phyloP scores from a whole-genome alignment of 148 eudicot species.

The Chenopodium quinoa region DNA sequence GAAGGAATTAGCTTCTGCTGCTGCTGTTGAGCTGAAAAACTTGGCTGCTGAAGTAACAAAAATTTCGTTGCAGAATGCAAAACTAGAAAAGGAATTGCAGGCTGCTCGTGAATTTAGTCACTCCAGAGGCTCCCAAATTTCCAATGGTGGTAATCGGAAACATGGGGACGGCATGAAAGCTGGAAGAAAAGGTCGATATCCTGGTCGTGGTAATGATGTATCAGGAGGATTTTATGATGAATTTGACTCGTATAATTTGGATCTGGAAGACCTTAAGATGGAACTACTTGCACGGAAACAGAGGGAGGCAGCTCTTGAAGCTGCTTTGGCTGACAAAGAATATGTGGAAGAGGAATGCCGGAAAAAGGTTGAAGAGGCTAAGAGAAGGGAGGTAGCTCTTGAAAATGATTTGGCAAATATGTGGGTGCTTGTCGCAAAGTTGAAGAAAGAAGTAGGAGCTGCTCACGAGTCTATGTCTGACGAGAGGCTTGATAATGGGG shows the following conservation, averaged over 20 bases:
- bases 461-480: conserved; percentile 36
- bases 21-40: conserved; percentile 90
- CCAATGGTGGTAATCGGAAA: conserved; percentile 53
- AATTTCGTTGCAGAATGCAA: conserved; percentile 74
- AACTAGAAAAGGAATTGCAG: conserved; percentile 74
- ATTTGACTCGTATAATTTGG: conserved; percentile 63
- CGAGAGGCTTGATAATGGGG: conserved; percentile 35
- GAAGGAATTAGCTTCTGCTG: conserved; percentile 96
- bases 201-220: conserved; percentile 55
- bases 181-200: conserved; percentile 59
- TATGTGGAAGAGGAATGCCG: conserved; percentile 60
- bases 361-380: conserved; percentile 78
- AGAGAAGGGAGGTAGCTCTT: conserved; percentile 70
- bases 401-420: conserved; percentile 96
- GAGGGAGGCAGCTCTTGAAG: conserved; percentile 77
- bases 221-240: conserved; percentile 55
- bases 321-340: conserved; percentile 91
- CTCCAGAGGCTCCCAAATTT: conserved; percentile 46
- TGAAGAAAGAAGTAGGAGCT: conserved; percentile 69
- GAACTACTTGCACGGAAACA: conserved; percentile 84
- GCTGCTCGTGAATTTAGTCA: conserved; percentile 58
- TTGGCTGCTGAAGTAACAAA: conserved; percentile 92
- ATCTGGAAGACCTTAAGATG: conserved; percentile 68
- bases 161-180: conserved; percentile 47
- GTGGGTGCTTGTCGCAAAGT: conserved; percentile 99